Base-by-base conservation (phyloP, 129 eudicot genomes). In the Pseudognaphalium luteoalbum region DNA sequence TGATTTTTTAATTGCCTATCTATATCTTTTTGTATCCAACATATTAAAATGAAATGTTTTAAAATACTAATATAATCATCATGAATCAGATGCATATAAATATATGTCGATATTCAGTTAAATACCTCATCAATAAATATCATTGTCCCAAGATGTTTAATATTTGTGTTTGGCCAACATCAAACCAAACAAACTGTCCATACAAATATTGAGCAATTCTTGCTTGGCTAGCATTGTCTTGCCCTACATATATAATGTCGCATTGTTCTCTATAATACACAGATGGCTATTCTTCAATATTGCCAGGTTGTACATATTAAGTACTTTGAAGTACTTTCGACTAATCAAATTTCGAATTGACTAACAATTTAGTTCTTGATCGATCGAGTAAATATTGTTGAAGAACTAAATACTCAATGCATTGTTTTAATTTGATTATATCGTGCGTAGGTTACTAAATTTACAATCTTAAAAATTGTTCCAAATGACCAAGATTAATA, bases 301-400 rank as follows among this genome's bases (percentile, higher is more conserved):
- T 44, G 83, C 75, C 83, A 80, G 75, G 80, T 74, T 74, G 80
- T 80, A 80, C 83, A 63, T 66, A 80, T 66, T 61, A 66, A 66
- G 83, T 80, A 80, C 79, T 80, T 66, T 56, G 22, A 73, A 50
- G 83, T 80, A 80, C 83, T 58, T 17, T 7, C 68, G 2, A 41
- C 8, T 20, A 32, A 28, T 47, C 30, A 39, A 56, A 22, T 21
- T 62, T 15, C 32, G 44, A 59, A 16, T 69, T 59, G 70, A 59
- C 68, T 21, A 70, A 39, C 11, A 21, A 22, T 52, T 66, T 51
- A 34, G 41, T 67, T 56, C 52, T 39, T 35, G 30, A 47, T 35
- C 28, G 28, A 25, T 25, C 28, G 28, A 25, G 28, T 5, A 58
- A 11, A 11, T 1, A 25, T 25, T 42, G 52, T 44, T 44, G 1